Evolutionary conservation across 352 stramenopile genomes (phyloP), one percentile per base, ranked within the genome.

Genomic region (Peronosclerospora sorghi): DNA sequence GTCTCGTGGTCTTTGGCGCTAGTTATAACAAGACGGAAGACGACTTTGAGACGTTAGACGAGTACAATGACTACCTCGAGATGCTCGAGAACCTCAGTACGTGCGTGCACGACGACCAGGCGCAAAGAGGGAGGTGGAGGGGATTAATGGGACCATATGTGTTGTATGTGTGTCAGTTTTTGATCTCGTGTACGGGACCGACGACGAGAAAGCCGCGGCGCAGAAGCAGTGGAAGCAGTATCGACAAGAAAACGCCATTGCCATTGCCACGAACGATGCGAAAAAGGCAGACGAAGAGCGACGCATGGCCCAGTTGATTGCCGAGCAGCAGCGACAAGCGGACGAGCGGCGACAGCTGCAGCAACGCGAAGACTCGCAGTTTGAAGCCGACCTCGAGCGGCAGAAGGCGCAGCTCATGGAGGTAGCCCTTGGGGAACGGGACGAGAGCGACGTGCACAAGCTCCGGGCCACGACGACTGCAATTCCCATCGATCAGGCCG

Each of bases 21-120:
- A 90, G 77, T 52, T 92, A 92, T 66, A 92, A 92, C 53, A 89
- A 89, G 56, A 83, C 74, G 8, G 80, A 88, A 35, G 79, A 92
- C 40, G 80, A 92, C 46, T 92, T 92, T 45, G 78, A 73, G 51
- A 83, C 80, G n/a, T 45, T 82, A 35, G 80, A 92, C 48, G 74
- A 92, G 55, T 89, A 79, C 62, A 92, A 92, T 59, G 65, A 86
- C 56, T 92, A 89, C 51, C 61, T 92, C 14, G 76, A 92, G 55
- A 81, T 35, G 32, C 67, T 92, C 20, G 80, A 92, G 56, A 86
- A 88, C 48, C 64, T 92, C 38, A 84, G 80, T 92, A 67, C 38
- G 72, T 13, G 13, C 19, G 2, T 57, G 7, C 37, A 36, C 8
- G 1, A 32, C 5, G 14, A 27, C 9, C 15, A 41, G 5, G 14